Evolutionary conservation across 2,329 filamentous ascomycete genomes (phyloP).

Genomic region (Delphinella strobiligena): DNA sequence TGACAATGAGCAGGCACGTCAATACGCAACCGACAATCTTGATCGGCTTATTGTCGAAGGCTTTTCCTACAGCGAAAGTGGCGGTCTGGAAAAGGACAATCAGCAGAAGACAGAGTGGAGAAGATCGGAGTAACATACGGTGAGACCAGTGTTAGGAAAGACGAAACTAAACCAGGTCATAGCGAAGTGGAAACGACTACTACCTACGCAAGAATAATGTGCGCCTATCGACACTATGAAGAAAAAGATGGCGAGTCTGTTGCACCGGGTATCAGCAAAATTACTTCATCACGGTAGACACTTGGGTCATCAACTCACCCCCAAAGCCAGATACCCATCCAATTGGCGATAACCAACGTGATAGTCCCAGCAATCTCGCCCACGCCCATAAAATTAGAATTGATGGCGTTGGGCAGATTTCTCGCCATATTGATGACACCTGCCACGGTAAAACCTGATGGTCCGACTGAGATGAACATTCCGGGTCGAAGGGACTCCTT

Average conservation of each 20-base stretch:
- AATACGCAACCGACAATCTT: constrained; percentile 57
- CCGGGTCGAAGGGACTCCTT: constrained; percentile 63
- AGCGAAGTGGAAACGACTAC: constrained; percentile 56
- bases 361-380: constrained; percentile 43
- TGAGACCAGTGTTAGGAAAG: constrained; percentile 58
- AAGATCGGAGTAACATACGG: constrained; percentile 6
- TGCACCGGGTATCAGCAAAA: no score
- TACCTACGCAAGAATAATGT: constrained; percentile 53
- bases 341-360: constrained; percentile 44
- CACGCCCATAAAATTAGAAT: constrained; percentile 42
- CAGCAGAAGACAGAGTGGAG: neutral
- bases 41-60: constrained; percentile 37
- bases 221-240: constrained; percentile 70
- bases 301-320: constrained; percentile 33
- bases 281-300: no score
- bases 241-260: constrained; percentile 65
- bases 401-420: constrained; percentile 36
- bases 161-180: constrained; percentile 83
- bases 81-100: constrained; percentile 35
- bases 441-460: constrained; percentile 56
- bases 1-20: constrained; percentile 50
- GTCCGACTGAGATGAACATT: constrained; percentile 77
- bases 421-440: constrained; percentile 48
- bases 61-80: constrained; percentile 57
- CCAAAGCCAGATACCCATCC: constrained; percentile 69